Base-by-base conservation (phyloP, 78 protist species). In the Dictyostelium discoideum region DNA sequence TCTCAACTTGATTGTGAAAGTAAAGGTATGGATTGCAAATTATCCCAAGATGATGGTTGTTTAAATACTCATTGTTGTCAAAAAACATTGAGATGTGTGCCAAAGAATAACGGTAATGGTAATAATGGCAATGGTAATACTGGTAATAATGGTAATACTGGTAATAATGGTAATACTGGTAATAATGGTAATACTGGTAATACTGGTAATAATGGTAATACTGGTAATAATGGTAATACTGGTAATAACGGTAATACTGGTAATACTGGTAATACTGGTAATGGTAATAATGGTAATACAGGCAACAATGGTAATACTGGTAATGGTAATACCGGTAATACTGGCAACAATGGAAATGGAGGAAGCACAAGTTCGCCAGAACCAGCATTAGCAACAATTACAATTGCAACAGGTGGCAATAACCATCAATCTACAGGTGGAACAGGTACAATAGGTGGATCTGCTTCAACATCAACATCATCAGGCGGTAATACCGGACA, bases 1-100 rank as follows among this genome's bases (percentile, higher is more conserved):
- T 72, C 69, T 24, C 54, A 67, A 65, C 44, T 84, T 42, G 39
- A 84, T n/a, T 84, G 88, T 67, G 81, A 65, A 65, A 42, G 46
- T 1, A 67, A 37, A 84, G 88, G 79, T 10, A 60, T 67, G 79
- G 10, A 14, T 5, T 84, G 88, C 24, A 18, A 22, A 7, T 67
- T 77, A 78, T 29, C 32, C 2, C 29, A 60, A 24, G 44, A 50
- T n/a, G 37, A 77, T 11, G 11, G 9, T 60, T 84, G 88, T 42
- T 3, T 84, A 3, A 78, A 80, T 67, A 84, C 88, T 8, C 69
- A 73, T 37, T 84, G 88, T 67, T 84, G 88, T 3, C 88, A 84
- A 84, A 67, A 37, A 22, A 20, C 39, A 24, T 76, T 76, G 39
- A 22, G 9, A 26, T 84, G 88, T 84, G 24, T 80, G 0, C 4